Conservation (phyloP, 2,329 filamentous ascomycete species). For the Neofusicoccum sp. region DNA sequence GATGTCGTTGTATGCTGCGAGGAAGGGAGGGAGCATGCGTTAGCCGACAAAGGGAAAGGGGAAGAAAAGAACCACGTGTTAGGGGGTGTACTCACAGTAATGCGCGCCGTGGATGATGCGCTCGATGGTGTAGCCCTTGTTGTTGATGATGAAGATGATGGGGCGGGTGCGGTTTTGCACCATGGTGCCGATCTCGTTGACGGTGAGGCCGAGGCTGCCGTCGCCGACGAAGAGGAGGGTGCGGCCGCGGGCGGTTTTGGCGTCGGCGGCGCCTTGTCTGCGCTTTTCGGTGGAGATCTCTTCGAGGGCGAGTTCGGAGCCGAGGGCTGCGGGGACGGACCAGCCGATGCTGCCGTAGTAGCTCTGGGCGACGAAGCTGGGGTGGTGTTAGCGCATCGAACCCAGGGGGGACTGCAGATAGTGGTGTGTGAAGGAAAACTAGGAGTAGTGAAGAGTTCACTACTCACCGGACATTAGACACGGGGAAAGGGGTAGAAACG, state of each 20-base stretch:
- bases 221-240: constrained; percentile 50
- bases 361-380: constrained; percentile 38
- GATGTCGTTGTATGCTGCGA: constrained; percentile 39
- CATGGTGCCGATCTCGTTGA: constrained; percentile 39
- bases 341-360: constrained; percentile 47
- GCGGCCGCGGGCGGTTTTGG: constrained; percentile 26
- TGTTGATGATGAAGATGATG: constrained; percentile 38
- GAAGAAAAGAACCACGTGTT: neutral
- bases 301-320: constrained; percentile 47
- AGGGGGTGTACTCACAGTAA: constrained; percentile 26
- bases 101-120: constrained; percentile 42
- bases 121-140: constrained; percentile 42
- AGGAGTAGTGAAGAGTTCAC: neutral
- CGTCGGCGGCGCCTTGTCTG: neutral
- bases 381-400: neutral
- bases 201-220: constrained; percentile 39
- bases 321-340: constrained; percentile 42
- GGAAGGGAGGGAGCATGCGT: neutral
- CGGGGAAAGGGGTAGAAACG: constrained; percentile 33
- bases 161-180: constrained; percentile 33
- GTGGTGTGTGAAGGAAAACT: neutral
- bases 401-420: too few species aligned
- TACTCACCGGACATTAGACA: constrained; percentile 21
- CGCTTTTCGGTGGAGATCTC: constrained; percentile 32
- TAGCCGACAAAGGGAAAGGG: neutral